Base-by-base conservation (phyloP, 805 yeast genomes). In the Naumovozyma baii region DNA sequence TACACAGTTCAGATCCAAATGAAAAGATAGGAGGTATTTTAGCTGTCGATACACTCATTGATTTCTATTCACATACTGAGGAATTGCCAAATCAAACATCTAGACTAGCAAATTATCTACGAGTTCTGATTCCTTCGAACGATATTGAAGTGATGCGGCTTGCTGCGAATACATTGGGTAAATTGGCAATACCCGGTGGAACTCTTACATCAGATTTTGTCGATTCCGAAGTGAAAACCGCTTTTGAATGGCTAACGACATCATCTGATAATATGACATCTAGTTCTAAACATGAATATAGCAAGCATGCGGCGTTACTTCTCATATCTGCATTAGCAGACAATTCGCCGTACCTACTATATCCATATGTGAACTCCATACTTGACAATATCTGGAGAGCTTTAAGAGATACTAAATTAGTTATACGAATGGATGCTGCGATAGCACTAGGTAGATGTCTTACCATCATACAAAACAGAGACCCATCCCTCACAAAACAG, bases 121-220 rank as follows among this genome's bases (percentile, higher is more conserved):
- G 94, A 32, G 76, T 80, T 31, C 72, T 86, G 40, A 77, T 90
- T 16, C 82, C 92, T 3, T 81, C 92, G 0, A 81, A 76, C 47
- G 96, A 92, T 53, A 68, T 80, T 14, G 84, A 76, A 30, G 90
- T 87, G 26, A 85, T 90, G 88, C 76, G 77, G 44, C 73, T 79
- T 26, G 96, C 97, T 2, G 87, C 95, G 0, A 72, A 72, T 39
- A 85, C 95, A 0, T 68, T 92, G 46, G 98, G 97, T 10, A 82
- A 81, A 52, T 68, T 90, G 48, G 94, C 96, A 0, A 76, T 79
- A 4, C 90, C 94, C 0, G 95, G 95, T 19, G 92, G 94, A 1
- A 78, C 94, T 1, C 63, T 87, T 39, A 85, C 95, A 0, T 87
- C 94, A 1, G 96, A 87, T 37, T 82, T 90, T 58, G 96, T 92